Evolutionary conservation across 345 rosid species (phyloP).

Genomic region (Trapa bicornis): DNA sequence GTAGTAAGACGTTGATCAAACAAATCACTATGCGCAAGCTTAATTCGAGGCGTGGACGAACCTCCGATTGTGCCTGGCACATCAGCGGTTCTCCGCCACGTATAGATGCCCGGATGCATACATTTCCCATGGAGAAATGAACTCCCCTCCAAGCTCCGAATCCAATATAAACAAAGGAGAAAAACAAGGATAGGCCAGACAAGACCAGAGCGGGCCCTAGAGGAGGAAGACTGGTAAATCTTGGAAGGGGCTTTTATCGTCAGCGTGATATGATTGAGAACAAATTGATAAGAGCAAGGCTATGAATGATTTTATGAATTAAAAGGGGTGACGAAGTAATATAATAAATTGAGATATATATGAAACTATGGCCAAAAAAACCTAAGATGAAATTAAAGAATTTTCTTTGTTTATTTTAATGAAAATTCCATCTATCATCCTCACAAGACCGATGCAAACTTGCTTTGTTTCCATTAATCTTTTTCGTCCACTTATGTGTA

Average conservation of each 20-base stretch:
- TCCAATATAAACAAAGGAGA: neutral
- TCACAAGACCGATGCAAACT: too few species aligned
- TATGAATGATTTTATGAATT: too few species aligned
- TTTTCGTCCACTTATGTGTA: too few species aligned
- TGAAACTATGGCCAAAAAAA: too few species aligned
- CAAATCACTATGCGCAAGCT: neutral
- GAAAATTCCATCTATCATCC: too few species aligned
- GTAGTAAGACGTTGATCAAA: neutral
- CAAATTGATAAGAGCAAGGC: too few species aligned
- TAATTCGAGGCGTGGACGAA: conserved; percentile 3
- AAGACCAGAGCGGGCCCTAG: neutral
- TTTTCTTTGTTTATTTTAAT: too few species aligned
- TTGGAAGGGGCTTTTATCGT: neutral
- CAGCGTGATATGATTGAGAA: neutral
- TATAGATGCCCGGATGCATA: conserved; percentile 6
- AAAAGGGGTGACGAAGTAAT: too few species aligned
- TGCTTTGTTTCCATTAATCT: too few species aligned
- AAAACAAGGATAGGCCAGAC: neutral
- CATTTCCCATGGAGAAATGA: conserved; percentile 5
- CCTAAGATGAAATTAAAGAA: too few species aligned
- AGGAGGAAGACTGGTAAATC: neutral
- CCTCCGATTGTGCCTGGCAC: conserved; percentile 2
- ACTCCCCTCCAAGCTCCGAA: neutral
- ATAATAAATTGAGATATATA: too few species aligned
- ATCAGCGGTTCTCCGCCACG: conserved; percentile 23